Evolutionary conservation across 106 monocot species (phyloP).

Genomic region (Platanthera guangdongensis): DNA sequence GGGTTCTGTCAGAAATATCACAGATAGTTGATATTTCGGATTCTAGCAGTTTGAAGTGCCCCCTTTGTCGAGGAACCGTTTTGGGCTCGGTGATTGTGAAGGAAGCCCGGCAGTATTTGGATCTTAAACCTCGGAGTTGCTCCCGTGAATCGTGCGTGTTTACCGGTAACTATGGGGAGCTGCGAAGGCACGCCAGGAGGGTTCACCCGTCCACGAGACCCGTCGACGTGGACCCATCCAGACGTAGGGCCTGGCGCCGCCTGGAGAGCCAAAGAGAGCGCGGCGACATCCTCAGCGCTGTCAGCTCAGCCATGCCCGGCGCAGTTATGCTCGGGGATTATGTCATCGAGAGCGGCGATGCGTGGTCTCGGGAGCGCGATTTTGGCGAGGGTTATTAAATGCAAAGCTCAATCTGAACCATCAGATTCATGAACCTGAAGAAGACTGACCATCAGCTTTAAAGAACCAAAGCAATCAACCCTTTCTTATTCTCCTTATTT

Average conservation of each 20-base stretch:
- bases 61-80: conserved; percentile 72
- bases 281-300: conserved; percentile 67
- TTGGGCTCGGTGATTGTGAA: conserved; percentile 48
- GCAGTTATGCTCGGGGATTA: conserved; percentile 78
- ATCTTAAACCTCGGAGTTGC: conserved; percentile 59
- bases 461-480: too few species aligned
- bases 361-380: conserved; percentile 19
- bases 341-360: conserved; percentile 45
- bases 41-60: conserved; percentile 43
- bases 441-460: too few species aligned
- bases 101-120: conserved; percentile 61
- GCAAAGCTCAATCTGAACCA: too few species aligned
- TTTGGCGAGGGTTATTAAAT: conserved; percentile 28
- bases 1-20: not conserved
- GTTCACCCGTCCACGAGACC: conserved; percentile 63
- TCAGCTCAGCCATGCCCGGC: conserved; percentile 75
- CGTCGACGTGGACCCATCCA: conserved; percentile 51
- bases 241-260: conserved; percentile 59
- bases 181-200: conserved; percentile 65
- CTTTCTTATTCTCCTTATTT: too few species aligned
- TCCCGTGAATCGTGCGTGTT: conserved; percentile 75
- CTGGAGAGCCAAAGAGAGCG: conserved; percentile 66
- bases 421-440: too few species aligned
- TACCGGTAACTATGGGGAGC: conserved; percentile 61
- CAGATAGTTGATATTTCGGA: not conserved